Evolutionary conservation across 768 basidiomycete genomes (phyloP), one percentile per base, ranked within the genome.

Genomic region (Russula compacta): DNA sequence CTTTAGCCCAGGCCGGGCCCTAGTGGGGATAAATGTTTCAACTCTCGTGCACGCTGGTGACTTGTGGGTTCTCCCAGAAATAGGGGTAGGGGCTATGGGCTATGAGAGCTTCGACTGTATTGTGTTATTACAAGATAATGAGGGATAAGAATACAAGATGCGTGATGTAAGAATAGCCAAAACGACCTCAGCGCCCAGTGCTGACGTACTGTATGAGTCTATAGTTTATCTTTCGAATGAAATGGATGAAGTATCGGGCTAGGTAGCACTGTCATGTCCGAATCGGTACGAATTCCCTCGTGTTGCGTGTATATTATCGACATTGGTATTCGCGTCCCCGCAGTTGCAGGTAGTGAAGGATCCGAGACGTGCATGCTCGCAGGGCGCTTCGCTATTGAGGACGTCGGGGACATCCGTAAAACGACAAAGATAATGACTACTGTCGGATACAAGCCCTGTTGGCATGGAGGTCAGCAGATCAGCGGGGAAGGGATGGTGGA

Each of bases 381-480:
- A 1, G 8, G 32, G 8, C 48, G 32, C 11, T n/a, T 48, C 21
- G 52, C 49, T 42, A 63, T 63, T 2, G 43, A 19, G 40, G 15
- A 49, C 21, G 61, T 53, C 7, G 56, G 61, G 5, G 61, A 53
- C 44, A 58, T 63, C 15, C 19, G 56, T 47, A 44, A 44, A 15
- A 53, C 24, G n/a, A 63, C 57, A 32, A 58, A 53, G 17, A 63
- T 58, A 33, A 63, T 29, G n/a, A 63, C 15, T 4, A 46, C n/a
- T 5, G 56, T 63, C 24, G 56, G 56, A 14, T 58, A 63, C 0
- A 63, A 39, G 7, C 61, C 56, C 61, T 63, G 47, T 49, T 24
- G 14, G 38, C 10, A 43, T n/a, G 29, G 21, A 11, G 24, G 14
- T 21, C 11, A 42, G 17, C n/a, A 14, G 15, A 29, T 48, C 19